Evolutionary conservation across 148 eudicot genomes (phyloP).

Genomic region (Chenopodium suecicum): DNA sequence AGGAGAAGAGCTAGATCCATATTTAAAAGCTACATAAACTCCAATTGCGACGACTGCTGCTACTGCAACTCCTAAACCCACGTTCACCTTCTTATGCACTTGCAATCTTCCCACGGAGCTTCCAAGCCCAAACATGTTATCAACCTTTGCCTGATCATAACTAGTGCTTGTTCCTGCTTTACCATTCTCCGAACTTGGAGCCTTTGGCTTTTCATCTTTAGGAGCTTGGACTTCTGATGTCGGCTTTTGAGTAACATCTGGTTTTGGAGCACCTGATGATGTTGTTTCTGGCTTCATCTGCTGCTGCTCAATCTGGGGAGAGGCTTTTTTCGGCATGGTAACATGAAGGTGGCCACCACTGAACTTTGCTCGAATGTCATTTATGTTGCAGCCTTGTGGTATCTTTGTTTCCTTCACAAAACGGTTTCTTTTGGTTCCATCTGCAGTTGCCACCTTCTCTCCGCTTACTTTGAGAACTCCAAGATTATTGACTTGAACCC

Average conservation of each 20-base stretch:
- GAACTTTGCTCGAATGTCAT: conserved; percentile 57
- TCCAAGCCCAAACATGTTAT: conserved; percentile 7
- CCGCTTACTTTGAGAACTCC: conserved; percentile 62
- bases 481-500: conserved; percentile 43
- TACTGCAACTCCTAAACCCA: conserved; percentile 35
- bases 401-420: conserved; percentile 50
- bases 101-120: conserved; percentile 23
- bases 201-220: background rate
- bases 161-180: conserved; percentile 4
- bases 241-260: conserved; percentile 7
- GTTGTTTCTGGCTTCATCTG: background rate
- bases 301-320: conserved; percentile 14
- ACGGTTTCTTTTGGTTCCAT: conserved; percentile 32
- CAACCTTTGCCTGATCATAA: conserved; percentile 6
- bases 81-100: conserved; percentile 17
- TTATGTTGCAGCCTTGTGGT: conserved; percentile 40
- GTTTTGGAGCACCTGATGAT: background rate
- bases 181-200: conserved; percentile 12
- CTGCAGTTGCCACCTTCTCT: conserved; percentile 37
- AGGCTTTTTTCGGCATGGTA: conserved; percentile 45
- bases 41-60: conserved; percentile 36
- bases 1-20: conserved; percentile 23
- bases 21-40: conserved; percentile 36
- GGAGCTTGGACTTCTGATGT: conserved; percentile 4
- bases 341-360: conserved; percentile 41